Evolutionary conservation across 108 stramenopile species (phyloP).

Genomic region (Licmophora abbreviata): DNA sequence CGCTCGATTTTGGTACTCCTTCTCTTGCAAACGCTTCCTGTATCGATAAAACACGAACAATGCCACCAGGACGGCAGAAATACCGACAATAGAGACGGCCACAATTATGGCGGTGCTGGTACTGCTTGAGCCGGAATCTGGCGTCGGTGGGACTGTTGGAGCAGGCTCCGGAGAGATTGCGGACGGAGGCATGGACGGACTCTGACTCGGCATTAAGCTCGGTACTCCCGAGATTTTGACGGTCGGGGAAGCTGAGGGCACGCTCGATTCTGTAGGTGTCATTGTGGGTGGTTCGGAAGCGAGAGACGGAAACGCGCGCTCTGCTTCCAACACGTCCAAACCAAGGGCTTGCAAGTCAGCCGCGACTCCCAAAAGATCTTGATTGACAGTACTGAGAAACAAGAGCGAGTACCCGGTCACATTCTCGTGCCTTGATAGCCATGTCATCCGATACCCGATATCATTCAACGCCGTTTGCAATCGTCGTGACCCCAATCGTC

Average conservation of each 20-base stretch:
- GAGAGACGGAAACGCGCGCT: conserved; percentile 26
- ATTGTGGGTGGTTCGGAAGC: conserved; percentile 8
- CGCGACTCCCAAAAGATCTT: conserved; percentile 24
- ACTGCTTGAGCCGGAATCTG: neutral
- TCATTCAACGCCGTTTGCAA: neutral
- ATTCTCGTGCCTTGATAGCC: conserved; percentile 32
- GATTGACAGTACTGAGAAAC: conserved; percentile 43
- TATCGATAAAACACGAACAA: conserved; percentile 19
- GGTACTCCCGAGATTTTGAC: conserved; percentile 1
- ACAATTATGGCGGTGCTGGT: conserved; percentile 9
- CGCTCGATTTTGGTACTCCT: conserved; percentile 8
- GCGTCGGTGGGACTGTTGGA: conserved; percentile 1
- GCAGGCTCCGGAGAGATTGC: neutral
- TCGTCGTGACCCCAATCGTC: conserved; percentile 1
- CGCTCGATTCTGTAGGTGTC: neutral
- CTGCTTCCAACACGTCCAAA: conserved; percentile 23
- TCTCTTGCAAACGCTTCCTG: conserved; percentile 10
- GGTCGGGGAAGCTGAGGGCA: conserved; percentile 15
- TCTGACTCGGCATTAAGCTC: neutral
- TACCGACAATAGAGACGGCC: conserved; percentile 9
- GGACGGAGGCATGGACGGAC: neutral
- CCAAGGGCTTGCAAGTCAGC: conserved; percentile 29
- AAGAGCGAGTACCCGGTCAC: conserved; percentile 29
- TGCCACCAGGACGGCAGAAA: conserved; percentile 13
- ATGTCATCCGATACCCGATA: conserved; percentile 37